Percentiles rank a stretch among this genome's conserved stretches.
Evolutionary conservation across 2,329 filamentous ascomycete species (phyloP).

Genomic region (Chrysosphaeria jannelii): DNA sequence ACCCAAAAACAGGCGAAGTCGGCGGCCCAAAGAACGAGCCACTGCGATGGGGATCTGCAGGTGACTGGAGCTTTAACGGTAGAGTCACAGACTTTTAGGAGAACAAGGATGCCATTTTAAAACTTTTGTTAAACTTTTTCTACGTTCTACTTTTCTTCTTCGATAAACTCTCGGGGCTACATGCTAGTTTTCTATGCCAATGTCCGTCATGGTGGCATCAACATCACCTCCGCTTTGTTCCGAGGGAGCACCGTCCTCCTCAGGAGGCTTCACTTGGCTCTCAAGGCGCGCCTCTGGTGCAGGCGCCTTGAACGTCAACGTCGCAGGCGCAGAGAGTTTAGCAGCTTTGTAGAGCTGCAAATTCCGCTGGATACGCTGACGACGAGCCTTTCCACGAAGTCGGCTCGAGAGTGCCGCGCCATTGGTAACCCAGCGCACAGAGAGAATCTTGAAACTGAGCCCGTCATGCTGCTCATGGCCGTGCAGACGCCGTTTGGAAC

Average conservation of each 20-base stretch:
- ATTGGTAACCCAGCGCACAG: conserved; percentile 57
- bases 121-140: too few species aligned
- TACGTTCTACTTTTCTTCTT: too few species aligned
- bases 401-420: conserved; percentile 31
- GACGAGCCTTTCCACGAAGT: conserved; percentile 21
- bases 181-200: conserved; percentile 2
- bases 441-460: conserved; percentile 61
- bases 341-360: conserved; percentile 9
- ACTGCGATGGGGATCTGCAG: conserved; percentile 46
- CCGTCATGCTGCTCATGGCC: conserved; percentile 32
- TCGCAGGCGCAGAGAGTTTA: not conserved
- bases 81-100: conserved; percentile 68
- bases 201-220: conserved; percentile 4
- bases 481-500: conserved; percentile 8
- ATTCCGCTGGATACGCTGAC: conserved; percentile 24
- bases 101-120: not conserved
- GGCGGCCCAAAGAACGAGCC: conserved; percentile 96
- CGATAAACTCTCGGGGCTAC: too few species aligned
- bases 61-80: conserved; percentile 84
- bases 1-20: conserved; percentile 83
- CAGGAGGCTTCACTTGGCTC: not conserved
- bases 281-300: not conserved
- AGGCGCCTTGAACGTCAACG: not conserved
- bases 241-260: conserved; percentile 1
- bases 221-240: conserved; percentile 1